Evolutionary conservation across 2,329 filamentous ascomycete genomes (phyloP).

Genomic region (Dothiorella sarmentorum): DNA sequence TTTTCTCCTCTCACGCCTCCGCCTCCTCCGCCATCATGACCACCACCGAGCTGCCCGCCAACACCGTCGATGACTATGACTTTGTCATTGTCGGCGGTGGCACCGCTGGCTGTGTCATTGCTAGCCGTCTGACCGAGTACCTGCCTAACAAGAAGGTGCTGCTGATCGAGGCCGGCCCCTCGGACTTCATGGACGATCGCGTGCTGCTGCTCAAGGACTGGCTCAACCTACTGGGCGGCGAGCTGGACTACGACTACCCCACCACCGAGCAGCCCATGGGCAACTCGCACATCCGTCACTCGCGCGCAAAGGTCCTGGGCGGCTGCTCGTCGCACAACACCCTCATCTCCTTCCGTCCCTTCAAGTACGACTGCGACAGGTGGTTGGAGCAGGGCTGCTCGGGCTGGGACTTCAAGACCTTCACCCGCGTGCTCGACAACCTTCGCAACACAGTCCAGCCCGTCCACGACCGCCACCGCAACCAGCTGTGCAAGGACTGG

Average conservation of each 20-base stretch:
- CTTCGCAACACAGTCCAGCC: constrained; percentile 88
- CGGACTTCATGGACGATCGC: constrained; percentile 82
- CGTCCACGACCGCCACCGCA: constrained; percentile 78
- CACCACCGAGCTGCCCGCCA: constrained; percentile 62
- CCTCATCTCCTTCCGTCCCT: constrained; percentile 86
- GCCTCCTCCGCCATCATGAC: constrained; percentile 49
- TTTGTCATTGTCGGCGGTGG: constrained; percentile 84
- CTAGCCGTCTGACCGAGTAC: constrained; percentile 75
- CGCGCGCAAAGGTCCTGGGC: constrained; percentile 85
- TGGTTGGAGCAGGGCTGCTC: constrained; percentile 80
- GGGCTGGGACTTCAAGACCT: constrained; percentile 82
- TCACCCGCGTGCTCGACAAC: constrained; percentile 78
- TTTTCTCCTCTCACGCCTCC: constrained; percentile 16
- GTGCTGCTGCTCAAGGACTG: constrained; percentile 85
- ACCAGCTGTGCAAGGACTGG: constrained; percentile 91
- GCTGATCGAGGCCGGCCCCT: constrained; percentile 83
- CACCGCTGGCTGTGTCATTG: constrained; percentile 82
- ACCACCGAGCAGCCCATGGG: constrained; percentile 87
- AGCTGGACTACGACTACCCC: constrained; percentile 87
- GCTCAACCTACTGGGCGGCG: constrained; percentile 76
- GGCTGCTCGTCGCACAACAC: constrained; percentile 95
- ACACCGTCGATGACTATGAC: constrained; percentile 68
- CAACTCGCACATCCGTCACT: constrained; percentile 89
- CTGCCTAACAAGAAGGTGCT: constrained; percentile 78
- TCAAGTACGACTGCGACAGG: constrained; percentile 80